Percentiles rank a stretch among this genome's conserved stretches.
phyloP scores from a whole-genome alignment of 129 eudicot species.

The Arctium lappa region DNA sequence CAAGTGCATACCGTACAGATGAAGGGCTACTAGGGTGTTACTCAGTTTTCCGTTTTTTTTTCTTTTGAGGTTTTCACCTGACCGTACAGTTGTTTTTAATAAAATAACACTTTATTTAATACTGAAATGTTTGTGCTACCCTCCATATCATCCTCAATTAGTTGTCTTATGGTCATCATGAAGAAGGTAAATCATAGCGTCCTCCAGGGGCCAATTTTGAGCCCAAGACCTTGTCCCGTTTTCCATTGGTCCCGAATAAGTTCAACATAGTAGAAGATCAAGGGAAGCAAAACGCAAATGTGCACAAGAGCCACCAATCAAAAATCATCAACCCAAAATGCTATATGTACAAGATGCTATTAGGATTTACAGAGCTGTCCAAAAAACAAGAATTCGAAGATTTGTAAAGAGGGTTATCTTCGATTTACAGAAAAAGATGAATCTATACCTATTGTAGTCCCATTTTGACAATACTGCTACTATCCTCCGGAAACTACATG shows the following conservation, averaged over 20 bases:
- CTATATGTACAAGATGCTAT: constrained; percentile 23
- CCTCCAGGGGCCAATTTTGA: too few species aligned
- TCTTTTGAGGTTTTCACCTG: too few species aligned
- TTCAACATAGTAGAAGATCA: neutral
- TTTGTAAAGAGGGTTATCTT: neutral
- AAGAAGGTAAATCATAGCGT: too few species aligned
- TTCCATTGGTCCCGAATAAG: neutral
- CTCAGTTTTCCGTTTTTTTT: too few species aligned
- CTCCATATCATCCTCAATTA: too few species aligned
- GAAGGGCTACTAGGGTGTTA: too few species aligned
- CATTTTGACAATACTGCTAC: constrained; percentile 8
- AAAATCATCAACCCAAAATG: neutral
- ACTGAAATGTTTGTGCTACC: too few species aligned
- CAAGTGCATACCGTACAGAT: too few species aligned
- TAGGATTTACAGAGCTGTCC: constrained; percentile 20
- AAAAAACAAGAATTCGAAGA: constrained; percentile 13
- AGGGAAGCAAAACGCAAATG: neutral
- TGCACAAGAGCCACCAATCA: neutral
- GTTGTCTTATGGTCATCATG: too few species aligned
- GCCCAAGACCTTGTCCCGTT: neutral
- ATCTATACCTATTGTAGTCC: constrained; percentile 13
- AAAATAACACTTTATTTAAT: too few species aligned
- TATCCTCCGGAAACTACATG: constrained; percentile 15
- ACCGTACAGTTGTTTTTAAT: too few species aligned
- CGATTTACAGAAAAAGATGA: constrained; percentile 12